phyloP scores from a whole-genome alignment of 495 filamentous ascomycete genomes.

The Pseudoneurospora amorphoporcata region DNA sequence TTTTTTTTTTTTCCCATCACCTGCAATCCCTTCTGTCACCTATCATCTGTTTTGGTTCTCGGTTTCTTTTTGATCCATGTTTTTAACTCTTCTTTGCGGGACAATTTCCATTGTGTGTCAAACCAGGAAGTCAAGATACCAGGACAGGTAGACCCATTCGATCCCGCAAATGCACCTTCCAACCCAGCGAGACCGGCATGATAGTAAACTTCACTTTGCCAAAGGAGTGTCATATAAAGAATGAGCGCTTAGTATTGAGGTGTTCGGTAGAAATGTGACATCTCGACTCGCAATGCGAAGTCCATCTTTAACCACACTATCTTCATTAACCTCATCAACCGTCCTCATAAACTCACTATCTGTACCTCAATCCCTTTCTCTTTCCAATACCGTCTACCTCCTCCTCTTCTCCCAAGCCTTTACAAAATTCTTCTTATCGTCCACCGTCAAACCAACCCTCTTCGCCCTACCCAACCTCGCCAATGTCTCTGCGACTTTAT shows the following conservation, averaged over 20 bases:
- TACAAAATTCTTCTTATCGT: constrained; percentile 77
- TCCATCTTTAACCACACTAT: neutral
- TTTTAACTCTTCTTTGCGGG: too few species aligned
- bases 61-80: too few species aligned
- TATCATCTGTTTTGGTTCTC: too few species aligned
- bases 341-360: neutral
- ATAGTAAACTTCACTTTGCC: neutral
- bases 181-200: too few species aligned
- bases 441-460: constrained; percentile 70
- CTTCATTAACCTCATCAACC: neutral
- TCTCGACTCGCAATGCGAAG: neutral
- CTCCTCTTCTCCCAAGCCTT: constrained; percentile 38
- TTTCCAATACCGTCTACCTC: constrained; percentile 7
- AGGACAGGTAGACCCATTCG: too few species aligned
- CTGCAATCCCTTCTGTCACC: too few species aligned
- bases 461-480: constrained; percentile 88
- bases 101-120: too few species aligned
- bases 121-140: too few species aligned
- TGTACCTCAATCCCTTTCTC: neutral
- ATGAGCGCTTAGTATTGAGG: neutral
- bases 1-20: too few species aligned
- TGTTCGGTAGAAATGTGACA: neutral
- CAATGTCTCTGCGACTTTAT: constrained; percentile 71
- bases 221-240: neutral
- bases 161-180: too few species aligned